These are phyloP conservation scores for Cucurbita pepo DNA, from an alignment of 306 rosid species.

Conservation along the genomic window DNA sequence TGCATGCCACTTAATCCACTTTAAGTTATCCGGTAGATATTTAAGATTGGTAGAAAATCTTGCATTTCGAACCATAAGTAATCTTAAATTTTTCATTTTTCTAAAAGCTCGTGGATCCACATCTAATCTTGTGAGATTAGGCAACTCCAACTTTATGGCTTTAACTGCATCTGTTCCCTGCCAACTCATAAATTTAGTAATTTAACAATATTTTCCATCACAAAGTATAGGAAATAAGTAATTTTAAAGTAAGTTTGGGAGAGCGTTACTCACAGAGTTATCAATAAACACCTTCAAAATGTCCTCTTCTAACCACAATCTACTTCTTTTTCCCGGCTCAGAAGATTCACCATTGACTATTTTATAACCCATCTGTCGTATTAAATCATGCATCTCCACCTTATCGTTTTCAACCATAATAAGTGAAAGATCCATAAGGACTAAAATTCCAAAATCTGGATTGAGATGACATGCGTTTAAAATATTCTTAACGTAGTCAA, in stretches of 20 bases:
- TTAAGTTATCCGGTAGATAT: not conserved
- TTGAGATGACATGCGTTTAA: slow-evolving; percentile 9
- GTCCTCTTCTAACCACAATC: not conserved
- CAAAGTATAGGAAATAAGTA: no score
- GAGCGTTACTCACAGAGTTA: not conserved
- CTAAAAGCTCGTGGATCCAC: no score
- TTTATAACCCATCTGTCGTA: slow-evolving; percentile 30
- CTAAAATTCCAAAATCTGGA: slow-evolving; percentile 5
- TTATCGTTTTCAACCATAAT: not conserved
- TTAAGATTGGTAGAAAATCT: not conserved
- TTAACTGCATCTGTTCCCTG: not conserved
- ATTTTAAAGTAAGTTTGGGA: not conserved
- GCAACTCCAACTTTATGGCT: not conserved
- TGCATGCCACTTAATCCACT: not conserved
- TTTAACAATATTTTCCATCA: not conserved
- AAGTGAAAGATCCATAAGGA: slow-evolving; percentile 13
- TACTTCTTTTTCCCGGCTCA: not conserved
- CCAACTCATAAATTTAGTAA: not conserved
- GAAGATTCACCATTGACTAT: slow-evolving; percentile 4
- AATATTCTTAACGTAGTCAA: not conserved
- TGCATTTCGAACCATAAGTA: not conserved
- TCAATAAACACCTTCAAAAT: not conserved
- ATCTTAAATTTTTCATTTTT: not conserved
- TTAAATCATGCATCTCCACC: slow-evolving; percentile 13
- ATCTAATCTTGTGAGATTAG: no score